Evolutionary conservation across 1,284 basidiomycete genomes (phyloP).

Genomic region (Schizophyllum amplum): DNA sequence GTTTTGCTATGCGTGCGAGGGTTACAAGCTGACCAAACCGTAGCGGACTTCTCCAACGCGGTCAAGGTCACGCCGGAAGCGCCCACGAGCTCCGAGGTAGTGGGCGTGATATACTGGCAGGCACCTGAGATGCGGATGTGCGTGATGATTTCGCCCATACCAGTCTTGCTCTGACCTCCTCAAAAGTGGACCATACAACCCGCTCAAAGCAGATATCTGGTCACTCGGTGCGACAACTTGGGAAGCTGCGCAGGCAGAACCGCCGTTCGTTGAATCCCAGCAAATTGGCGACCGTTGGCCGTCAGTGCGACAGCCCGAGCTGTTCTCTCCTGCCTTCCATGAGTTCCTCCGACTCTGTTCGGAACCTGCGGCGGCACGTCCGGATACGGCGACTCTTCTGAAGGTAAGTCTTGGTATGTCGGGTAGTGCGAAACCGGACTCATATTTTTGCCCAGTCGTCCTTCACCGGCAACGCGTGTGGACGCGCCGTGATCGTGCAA

Average conservation of each 20-base stretch:
- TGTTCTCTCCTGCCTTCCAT: constrained; percentile 62
- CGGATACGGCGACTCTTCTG: constrained; percentile 48
- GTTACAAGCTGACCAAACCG: constrained; percentile 6
- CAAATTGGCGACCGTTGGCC: constrained; percentile 58
- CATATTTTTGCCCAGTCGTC: constrained; percentile 32
- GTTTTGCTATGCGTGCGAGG: no score
- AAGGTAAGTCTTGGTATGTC: constrained; percentile 38
- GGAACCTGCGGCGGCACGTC: constrained; percentile 45
- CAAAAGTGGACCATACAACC: constrained; percentile 56
- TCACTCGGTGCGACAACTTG: constrained; percentile 75
- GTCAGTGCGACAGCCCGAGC: constrained; percentile 44
- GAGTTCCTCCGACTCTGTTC: constrained; percentile 67
- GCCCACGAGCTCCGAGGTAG: constrained; percentile 44
- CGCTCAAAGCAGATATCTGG: constrained; percentile 72
- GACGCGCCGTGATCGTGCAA: constrained; percentile 54
- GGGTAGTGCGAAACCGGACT: constrained; percentile 3
- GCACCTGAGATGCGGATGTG: constrained; percentile 63
- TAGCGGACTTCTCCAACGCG: constrained; percentile 74
- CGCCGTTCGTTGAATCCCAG: constrained; percentile 59
- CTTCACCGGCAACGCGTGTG: constrained; percentile 61
- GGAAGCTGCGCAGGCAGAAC: constrained; percentile 68
- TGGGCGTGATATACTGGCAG: constrained; percentile 75
- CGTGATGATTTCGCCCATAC: constrained; percentile 15
- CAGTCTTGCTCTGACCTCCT: constrained; percentile 1
- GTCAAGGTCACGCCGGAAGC: constrained; percentile 42